Conservation (phyloP, 257 asterid genomes). For the Lycium barbarum region DNA sequence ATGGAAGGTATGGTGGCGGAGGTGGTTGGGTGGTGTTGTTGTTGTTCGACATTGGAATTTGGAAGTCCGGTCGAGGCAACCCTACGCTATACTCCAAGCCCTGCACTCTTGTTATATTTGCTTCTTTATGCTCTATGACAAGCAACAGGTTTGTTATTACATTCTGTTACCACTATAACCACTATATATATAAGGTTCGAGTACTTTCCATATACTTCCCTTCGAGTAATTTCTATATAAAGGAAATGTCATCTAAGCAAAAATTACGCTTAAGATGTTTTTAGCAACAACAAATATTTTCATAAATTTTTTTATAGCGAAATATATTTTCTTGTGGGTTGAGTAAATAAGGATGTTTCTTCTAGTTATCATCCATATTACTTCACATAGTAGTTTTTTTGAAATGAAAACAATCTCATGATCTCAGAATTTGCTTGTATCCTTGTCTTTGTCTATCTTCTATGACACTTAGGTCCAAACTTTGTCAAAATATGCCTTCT, state of each 20-base stretch:
- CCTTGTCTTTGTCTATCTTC: not conserved
- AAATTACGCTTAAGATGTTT: too few relatives aligned
- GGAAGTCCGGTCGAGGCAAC: not conserved
- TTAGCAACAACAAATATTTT: too few relatives aligned
- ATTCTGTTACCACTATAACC: not conserved
- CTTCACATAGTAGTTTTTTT: not conserved
- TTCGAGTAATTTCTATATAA: too few relatives aligned
- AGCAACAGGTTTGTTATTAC: not conserved
- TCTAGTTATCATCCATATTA: not conserved
- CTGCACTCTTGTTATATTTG: not conserved
- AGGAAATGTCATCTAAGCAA: too few relatives aligned
- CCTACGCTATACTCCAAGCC: not conserved
- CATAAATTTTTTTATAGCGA: too few relatives aligned
- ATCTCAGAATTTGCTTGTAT: not conserved
- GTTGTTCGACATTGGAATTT: slow-evolving; percentile 50
- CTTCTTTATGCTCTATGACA: not conserved
- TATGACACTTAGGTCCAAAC: not conserved
- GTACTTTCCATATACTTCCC: too few relatives aligned
- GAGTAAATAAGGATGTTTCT: not conserved
- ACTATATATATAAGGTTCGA: too few relatives aligned
- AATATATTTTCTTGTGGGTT: too few relatives aligned
- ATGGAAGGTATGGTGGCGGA: slow-evolving; percentile 55
- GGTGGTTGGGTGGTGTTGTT: slow-evolving; percentile 38
- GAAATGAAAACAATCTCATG: too few relatives aligned
- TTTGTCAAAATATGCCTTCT: not conserved